These are phyloP conservation scores for Phytophthora pisi DNA, from an alignment of 352 stramenopile genomes.

Conservation along the genomic window DNA sequence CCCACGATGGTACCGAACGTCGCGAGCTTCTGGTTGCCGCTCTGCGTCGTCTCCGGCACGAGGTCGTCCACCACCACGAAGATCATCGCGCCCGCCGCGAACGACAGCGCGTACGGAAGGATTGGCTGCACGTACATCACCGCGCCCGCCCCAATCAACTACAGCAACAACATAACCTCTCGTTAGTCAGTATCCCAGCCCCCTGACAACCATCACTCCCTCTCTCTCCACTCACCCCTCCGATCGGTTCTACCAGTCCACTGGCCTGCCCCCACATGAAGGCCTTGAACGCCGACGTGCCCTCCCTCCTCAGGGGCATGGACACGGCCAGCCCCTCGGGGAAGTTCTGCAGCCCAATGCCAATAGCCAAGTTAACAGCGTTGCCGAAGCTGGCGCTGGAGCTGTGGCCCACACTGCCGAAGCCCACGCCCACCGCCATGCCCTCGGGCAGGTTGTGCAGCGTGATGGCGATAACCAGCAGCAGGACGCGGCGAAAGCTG, in stretches of 20 bases:
- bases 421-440: slow-evolving; percentile 91
- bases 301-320: slow-evolving; percentile 85
- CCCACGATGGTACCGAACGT: slow-evolving; percentile 87
- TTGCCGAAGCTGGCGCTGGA: slow-evolving; percentile 74
- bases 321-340: slow-evolving; percentile 89
- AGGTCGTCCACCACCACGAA: slow-evolving; percentile 93
- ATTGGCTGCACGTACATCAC: slow-evolving; percentile 90
- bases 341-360: slow-evolving; percentile 92
- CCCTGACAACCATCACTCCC: no score
- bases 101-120: slow-evolving; percentile 90
- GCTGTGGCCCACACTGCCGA: slow-evolving; percentile 83
- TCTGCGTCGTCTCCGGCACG: slow-evolving; percentile 90
- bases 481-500: slow-evolving; percentile 79
- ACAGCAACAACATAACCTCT: slow-evolving; percentile 2
- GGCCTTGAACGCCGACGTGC: slow-evolving; percentile 79
- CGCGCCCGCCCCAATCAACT: slow-evolving; percentile 83
- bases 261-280: slow-evolving; percentile 93
- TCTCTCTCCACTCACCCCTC: slow-evolving; percentile 57
- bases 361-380: slow-evolving; percentile 87
- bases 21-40: slow-evolving; percentile 87
- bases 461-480: slow-evolving; percentile 91
- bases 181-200: neutral
- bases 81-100: slow-evolving; percentile 91
- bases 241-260: slow-evolving; percentile 88
- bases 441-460: slow-evolving; percentile 91